Evolutionary conservation across 2,329 filamentous ascomycete genomes (phyloP), one percentile per base, ranked within the genome.

Genomic region (Trichoderma sp.): DNA sequence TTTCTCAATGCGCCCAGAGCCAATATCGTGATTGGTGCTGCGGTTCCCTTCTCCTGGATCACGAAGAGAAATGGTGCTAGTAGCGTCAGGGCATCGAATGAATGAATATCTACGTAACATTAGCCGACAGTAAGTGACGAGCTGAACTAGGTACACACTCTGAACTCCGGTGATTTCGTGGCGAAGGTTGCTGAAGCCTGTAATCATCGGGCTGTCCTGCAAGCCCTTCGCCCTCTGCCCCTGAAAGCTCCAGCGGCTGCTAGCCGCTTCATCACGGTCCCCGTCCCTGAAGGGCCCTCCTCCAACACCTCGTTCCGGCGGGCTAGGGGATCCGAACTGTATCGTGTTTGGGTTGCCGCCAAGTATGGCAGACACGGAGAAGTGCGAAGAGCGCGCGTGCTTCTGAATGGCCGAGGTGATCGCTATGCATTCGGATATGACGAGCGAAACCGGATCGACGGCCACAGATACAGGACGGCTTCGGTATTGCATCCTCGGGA

Each of bases 361-460:
- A 39, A 99, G 83, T 67, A 99, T 99, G 61, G 94, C 94, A 44
- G 95, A 93, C 51, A 99, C 95, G 5, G 93, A 97, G 14, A 93
- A 97, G 76, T 98, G 93, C 55, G 93, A 92, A 83, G 94, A 98
- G 69, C 95, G 90, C 69, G 93, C 91, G 85, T 97, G 90, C 80
- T 99, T 99, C 74, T 96, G 93, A 85, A 99, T 97, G 67, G 93
- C 93, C 68, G 94, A 97, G 15, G 95, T 98, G 79, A 99, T 94
- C 52, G 93, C 94, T 75, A 98, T 98, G 78, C 95, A 99, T 88
- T 99, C 95, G 78, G 94, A 97, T 68, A 96, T 97, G 69, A 99
- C 93, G 72, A 99, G 82, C 56, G 93, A 93, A 65, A 97, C 89
- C 1, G 93, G 93, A 73, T 97, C 92, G 70, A 97, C 90, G 50